These are phyloP conservation scores for Colletotrichum viniferum DNA, from an alignment of 2,329 filamentous ascomycete genomes.

Conservation along the genomic window DNA sequence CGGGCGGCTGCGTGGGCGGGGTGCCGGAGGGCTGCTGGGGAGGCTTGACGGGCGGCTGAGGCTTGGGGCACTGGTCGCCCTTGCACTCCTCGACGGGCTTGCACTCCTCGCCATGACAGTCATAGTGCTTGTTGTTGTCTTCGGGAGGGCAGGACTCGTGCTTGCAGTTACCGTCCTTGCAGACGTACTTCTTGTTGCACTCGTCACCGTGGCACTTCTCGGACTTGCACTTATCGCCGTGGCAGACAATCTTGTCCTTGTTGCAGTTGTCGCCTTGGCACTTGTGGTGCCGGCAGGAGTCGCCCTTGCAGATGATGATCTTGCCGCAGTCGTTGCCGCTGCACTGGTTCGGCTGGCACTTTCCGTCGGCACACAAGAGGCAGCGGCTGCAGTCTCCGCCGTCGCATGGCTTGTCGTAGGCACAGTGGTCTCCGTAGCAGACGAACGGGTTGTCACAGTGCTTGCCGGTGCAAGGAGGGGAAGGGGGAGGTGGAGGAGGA, in stretches of 20 bases:
- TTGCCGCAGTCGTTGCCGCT: constrained; percentile 16
- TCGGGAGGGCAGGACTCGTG: constrained; percentile 25
- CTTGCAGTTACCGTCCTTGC: constrained; percentile 26
- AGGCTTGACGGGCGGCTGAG: constrained; percentile 15
- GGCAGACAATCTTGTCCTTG: constrained; percentile 3
- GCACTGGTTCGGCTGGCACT: constrained; percentile 19
- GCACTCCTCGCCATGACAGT: constrained; percentile 38
- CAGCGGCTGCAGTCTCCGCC: constrained; percentile 25
- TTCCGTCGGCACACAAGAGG: constrained; percentile 26
- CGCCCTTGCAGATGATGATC: constrained; percentile 2
- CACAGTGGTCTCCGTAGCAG: constrained; percentile 22
- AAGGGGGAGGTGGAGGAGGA: background rate
- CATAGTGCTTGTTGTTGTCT: constrained; percentile 32
- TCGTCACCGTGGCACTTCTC: constrained; percentile 34
- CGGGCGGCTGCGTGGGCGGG: background rate
- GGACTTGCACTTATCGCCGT: constrained; percentile 25
- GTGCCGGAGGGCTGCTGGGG: background rate
- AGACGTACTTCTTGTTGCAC: constrained; percentile 29
- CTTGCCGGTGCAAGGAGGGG: constrained; percentile 17
- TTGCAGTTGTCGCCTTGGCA: constrained; percentile 13
- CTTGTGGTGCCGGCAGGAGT: background rate
- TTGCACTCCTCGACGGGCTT: constrained; percentile 29
- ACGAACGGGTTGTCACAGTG: background rate
- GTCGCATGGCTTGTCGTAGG: constrained; percentile 27
- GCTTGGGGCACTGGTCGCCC: constrained; percentile 32